phyloP scores from a whole-genome alignment of 306 rosid species.

The Corylus heterophylla region DNA sequence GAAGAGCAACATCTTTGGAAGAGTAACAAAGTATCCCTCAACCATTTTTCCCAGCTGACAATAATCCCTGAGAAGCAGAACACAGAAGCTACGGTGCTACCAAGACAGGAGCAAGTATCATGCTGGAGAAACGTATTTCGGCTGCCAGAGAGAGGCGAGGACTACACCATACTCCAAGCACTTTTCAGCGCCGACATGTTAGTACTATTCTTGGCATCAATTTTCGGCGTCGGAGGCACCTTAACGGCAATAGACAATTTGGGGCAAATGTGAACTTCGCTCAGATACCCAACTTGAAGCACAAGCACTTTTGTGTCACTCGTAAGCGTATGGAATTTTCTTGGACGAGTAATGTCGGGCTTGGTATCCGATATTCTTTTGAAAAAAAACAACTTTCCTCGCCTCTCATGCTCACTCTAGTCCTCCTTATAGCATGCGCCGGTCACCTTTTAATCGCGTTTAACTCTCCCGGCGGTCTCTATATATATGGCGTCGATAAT shows the following conservation, averaged over 20 bases:
- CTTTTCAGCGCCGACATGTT: constrained; percentile 66
- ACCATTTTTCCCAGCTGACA: constrained; percentile 19
- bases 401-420: constrained; percentile 51
- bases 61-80: constrained; percentile 27
- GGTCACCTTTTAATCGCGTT: constrained; percentile 60
- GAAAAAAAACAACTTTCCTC: constrained; percentile 38
- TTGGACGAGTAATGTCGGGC: constrained; percentile 50
- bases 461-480: constrained; percentile 41
- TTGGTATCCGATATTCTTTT: constrained; percentile 50
- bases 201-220: constrained; percentile 41
- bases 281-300: constrained; percentile 44
- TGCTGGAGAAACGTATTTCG: constrained; percentile 52
- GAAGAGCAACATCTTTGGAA: constrained; percentile 42
- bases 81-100: background rate
- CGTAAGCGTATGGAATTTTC: constrained; percentile 63
- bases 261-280: constrained; percentile 57
- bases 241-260: constrained; percentile 59
- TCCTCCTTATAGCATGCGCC: constrained; percentile 42
- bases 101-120: constrained; percentile 6
- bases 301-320: constrained; percentile 60
- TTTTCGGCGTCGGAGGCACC: constrained; percentile 63
- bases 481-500: constrained; percentile 57
- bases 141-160: constrained; percentile 60
- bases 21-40: background rate
- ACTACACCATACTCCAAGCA: constrained; percentile 63